Conservation (phyloP, 2,329 filamentous ascomycete species). For the Sordariomycetes sp. region DNA sequence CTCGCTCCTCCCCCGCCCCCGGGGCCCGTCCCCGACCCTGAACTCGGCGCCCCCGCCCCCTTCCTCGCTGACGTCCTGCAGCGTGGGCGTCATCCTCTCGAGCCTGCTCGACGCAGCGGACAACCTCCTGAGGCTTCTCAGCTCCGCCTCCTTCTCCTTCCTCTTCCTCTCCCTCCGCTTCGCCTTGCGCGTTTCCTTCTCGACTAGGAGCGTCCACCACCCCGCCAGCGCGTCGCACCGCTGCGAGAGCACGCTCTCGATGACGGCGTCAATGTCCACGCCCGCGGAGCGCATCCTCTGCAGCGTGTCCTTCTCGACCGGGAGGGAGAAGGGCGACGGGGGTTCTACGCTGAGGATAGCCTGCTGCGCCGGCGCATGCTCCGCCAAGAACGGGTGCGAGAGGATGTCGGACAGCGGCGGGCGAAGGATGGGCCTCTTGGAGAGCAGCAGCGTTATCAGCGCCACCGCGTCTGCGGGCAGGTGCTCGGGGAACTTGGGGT, state of each 20-base stretch:
- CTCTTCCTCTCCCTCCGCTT: conserved; percentile 67
- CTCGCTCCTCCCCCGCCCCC: conserved; percentile 63
- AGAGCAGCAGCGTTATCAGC: conserved; percentile 68
- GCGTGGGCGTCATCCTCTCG: conserved; percentile 63
- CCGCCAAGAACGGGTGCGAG: conserved; percentile 73
- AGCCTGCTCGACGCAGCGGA: conserved; percentile 83
- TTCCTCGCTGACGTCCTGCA: conserved; percentile 71
- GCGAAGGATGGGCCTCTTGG: conserved; percentile 75
- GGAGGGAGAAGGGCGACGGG: conserved; percentile 70
- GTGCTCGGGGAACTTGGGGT: conserved; percentile 73
- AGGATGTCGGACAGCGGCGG: conserved; percentile 78
- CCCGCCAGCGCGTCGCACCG: conserved; percentile 82
- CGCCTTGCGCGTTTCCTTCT: conserved; percentile 88
- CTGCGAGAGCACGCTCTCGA: conserved; percentile 84
- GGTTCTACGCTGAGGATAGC: conserved; percentile 75
- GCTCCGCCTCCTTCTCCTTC: conserved; percentile 71
- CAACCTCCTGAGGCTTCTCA: conserved; percentile 64
- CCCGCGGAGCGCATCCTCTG: conserved; percentile 89
- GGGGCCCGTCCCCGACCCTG: conserved; percentile 28
- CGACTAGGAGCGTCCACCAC: conserved; percentile 90
- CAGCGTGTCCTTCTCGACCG: conserved; percentile 79
- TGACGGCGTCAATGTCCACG: conserved; percentile 85
- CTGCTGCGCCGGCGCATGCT: conserved; percentile 78
- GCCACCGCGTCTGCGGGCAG: conserved; percentile 66
- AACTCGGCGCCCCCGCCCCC: conserved; percentile 33